Evolutionary conservation across 805 yeast species (phyloP).

Genomic region (Alloascoidea hylecoeti): DNA sequence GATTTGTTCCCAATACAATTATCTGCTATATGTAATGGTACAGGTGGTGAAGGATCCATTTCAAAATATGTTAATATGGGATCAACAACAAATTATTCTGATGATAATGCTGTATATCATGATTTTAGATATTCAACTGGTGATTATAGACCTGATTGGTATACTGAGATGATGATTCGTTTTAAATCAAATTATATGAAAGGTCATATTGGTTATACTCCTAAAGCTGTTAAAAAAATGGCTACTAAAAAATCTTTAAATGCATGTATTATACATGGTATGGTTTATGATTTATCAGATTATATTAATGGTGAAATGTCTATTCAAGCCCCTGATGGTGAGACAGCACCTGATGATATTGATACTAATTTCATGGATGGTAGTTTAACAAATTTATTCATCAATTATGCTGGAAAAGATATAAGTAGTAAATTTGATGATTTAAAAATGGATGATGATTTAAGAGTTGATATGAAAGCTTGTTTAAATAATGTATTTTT

Average conservation of each 20-base stretch:
- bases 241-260: constrained; percentile 11
- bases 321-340: constrained; percentile 15
- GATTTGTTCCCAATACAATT: constrained; percentile 23
- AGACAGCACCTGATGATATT: constrained; percentile 8
- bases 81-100: constrained; percentile 18
- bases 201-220: constrained; percentile 22
- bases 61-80: constrained; percentile 15
- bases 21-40: constrained; percentile 22
- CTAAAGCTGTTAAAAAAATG: constrained; percentile 13
- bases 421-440: constrained; percentile 14
- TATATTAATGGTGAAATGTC: constrained; percentile 20
- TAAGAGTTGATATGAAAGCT: constrained; percentile 13
- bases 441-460: constrained; percentile 12
- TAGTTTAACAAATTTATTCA: constrained; percentile 17
- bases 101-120: constrained; percentile 22
- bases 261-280: constrained; percentile 20
- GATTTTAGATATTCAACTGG: constrained; percentile 22
- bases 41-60: constrained; percentile 17
- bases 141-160: constrained; percentile 28
- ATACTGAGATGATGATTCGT: constrained; percentile 19
- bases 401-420: constrained; percentile 20
- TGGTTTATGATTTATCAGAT: constrained; percentile 21
- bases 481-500: constrained; percentile 23
- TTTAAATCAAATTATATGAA: constrained; percentile 19
- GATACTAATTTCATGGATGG: constrained; percentile 18